phyloP scores from a whole-genome alignment of 768 basidiomycete species.

The Rhodotorula kratochvilovae region DNA sequence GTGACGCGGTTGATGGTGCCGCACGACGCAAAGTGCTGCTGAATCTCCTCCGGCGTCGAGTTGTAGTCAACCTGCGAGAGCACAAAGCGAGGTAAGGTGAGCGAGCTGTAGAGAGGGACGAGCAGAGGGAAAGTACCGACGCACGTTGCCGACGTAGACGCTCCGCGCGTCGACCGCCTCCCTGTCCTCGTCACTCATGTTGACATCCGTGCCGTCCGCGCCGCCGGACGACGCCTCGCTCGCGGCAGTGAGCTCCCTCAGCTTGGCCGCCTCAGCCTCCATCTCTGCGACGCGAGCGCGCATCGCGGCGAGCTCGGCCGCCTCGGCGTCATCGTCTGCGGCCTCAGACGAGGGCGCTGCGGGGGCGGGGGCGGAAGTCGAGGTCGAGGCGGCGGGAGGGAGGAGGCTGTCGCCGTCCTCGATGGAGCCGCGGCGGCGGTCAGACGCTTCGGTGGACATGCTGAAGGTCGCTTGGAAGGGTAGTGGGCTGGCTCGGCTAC shows the following conservation, averaged over 20 bases:
- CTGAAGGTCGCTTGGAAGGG: too few relatives aligned
- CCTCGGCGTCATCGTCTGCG: slow-evolving; percentile 25
- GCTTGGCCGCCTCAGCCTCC: slow-evolving; percentile 82
- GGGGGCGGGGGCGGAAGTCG: background rate
- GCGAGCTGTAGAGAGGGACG: background rate
- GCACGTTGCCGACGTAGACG: slow-evolving; percentile 91
- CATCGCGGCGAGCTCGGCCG: slow-evolving; percentile 79
- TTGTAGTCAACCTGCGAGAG: slow-evolving; percentile 81
- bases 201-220: slow-evolving; percentile 59
- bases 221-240: slow-evolving; percentile 49
- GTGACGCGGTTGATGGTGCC: slow-evolving; percentile 98
- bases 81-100: background rate
- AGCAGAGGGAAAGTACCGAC: slow-evolving; percentile 45
- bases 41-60: slow-evolving; percentile 96
- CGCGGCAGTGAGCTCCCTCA: slow-evolving; percentile 73
- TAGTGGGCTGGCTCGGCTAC: background rate
- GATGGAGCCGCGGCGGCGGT: slow-evolving; percentile 20
- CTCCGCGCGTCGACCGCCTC: slow-evolving; percentile 75
- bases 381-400: background rate
- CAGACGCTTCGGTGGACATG: slow-evolving; percentile 13
- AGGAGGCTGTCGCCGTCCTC: slow-evolving; percentile 19
- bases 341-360: slow-evolving; percentile 2
- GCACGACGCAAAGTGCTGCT: slow-evolving; percentile 92
- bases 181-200: slow-evolving; percentile 82
- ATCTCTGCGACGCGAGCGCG: slow-evolving; percentile 88